These are phyloP conservation scores for Starmerella potacharoeniae DNA, from an alignment of 805 yeast genomes.

Conservation along the genomic window DNA sequence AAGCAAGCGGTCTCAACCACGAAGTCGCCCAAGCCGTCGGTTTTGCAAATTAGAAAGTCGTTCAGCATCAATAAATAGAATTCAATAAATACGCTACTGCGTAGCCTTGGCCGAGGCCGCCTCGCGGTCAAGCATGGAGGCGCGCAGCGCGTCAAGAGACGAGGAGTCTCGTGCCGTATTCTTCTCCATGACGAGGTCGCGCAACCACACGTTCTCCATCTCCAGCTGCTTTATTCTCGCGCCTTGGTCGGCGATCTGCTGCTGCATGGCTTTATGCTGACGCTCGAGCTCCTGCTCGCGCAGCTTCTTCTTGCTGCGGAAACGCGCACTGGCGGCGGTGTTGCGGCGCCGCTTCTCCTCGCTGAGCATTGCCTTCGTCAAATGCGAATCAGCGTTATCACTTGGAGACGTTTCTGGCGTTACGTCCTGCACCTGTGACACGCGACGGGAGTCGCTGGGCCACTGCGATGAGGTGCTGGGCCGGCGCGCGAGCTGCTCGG, in stretches of 20 bases:
- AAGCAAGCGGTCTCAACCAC: too few species aligned
- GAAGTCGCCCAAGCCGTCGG: too few species aligned
- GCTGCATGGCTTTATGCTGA: conserved; percentile 59
- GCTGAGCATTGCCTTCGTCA: conserved; percentile 27
- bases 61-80: not conserved
- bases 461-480: not conserved
- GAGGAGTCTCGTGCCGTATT: conserved; percentile 31
- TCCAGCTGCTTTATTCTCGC: conserved; percentile 70
- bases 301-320: conserved; percentile 81
- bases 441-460: not conserved
- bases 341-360: conserved; percentile 73
- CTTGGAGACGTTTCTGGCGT: not conserved
- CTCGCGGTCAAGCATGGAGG: conserved; percentile 6
- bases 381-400: not conserved
- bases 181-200: conserved; percentile 74
- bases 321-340: conserved; percentile 90
- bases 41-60: not conserved
- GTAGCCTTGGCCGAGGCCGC: not conserved
- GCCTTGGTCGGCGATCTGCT: conserved; percentile 53
- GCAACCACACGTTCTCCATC: conserved; percentile 82
- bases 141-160: conserved; percentile 22
- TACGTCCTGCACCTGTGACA: not conserved
- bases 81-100: not conserved
- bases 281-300: conserved; percentile 87
- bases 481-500: conserved; percentile 13